Evolutionary conservation across 805 yeast species (phyloP), one percentile per base, ranked within the genome.

Genomic region (Wickerhamiella nectarea): DNA sequence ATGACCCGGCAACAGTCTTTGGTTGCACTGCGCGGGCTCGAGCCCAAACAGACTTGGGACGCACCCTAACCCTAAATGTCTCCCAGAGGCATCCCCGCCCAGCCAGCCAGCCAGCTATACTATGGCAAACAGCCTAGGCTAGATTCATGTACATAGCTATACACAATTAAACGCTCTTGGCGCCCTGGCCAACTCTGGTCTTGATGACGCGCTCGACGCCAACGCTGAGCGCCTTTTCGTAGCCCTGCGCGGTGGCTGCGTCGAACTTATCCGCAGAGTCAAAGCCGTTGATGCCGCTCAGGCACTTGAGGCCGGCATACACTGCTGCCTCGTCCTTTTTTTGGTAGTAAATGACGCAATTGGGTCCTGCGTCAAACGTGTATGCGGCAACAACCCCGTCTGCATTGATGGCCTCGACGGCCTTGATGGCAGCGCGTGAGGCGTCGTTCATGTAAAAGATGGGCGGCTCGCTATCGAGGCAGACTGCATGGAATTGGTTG

Each of bases 331-430:
- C 95, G 63, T 89, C 74, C 56, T 76, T 69, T 51, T 72, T 72
- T 58, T 79, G 76, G 60, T 91, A 91, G 66, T 91, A 91, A 48
- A 91, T 73, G 36, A 91, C 99, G 17, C 96, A 95, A 64, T 91
- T 91, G 63, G 99, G 98, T 59, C 99, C 99, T 25, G 99, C 99
- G 63, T 91, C 99, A 58, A 81, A 91, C 1, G 99, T 91, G 64
- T 91, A 91, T 31, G 97, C 97, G 10, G 95, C 98, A 44, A 89
- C 71, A 10, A 72, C 71, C 28, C 73, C 77, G 3, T 60, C 52
- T 50, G 71, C 78, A 58, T 91, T 91, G 59, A 91, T 74, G 44
- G 70, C 66, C 62, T 91, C 93, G 38, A 86, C 72, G 41, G 83
- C 67, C 53, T 80, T 81, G 50, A 87, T 80, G 56, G 85, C 74